phyloP scores from a whole-genome alignment of 495 filamentous ascomycete species.

The Aspergillus sclerotioniger region DNA sequence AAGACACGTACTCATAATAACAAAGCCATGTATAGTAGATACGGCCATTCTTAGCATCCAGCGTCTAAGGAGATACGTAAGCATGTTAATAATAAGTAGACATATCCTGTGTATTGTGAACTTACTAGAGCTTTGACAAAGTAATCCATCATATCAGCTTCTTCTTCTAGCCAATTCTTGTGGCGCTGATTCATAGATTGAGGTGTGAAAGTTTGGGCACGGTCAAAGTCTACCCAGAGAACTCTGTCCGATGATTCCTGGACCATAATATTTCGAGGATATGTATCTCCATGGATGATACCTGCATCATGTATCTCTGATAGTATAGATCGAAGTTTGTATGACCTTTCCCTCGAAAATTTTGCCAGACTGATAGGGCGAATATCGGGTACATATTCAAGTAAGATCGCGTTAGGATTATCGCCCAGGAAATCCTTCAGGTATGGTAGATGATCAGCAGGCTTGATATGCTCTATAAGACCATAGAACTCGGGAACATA shows the following conservation, averaged over 20 bases:
- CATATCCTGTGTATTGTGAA: neutral
- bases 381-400: conserved; percentile 27
- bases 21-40: neutral
- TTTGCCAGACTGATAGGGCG: conserved; percentile 8
- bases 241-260: conserved; percentile 14
- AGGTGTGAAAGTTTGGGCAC: conserved; percentile 16
- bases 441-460: conserved; percentile 5
- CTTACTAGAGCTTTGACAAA: conserved; percentile 6
- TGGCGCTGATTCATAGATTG: neutral
- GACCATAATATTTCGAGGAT: conserved; percentile 21
- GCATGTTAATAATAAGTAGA: neutral
- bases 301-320: conserved; percentile 16
- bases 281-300: conserved; percentile 17
- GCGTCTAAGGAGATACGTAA: neutral
- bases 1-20: neutral
- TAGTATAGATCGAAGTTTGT: conserved; percentile 13
- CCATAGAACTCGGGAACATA: conserved; percentile 23
- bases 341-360: conserved; percentile 6
- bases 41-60: neutral
- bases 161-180: conserved; percentile 8
- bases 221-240: conserved; percentile 23
- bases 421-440: conserved; percentile 20
- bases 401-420: conserved; percentile 22
- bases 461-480: conserved; percentile 17
- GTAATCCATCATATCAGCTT: conserved; percentile 5